A percentile compares a stretch with the other conserved stretches of the same genome.
Conservation (phyloP, 768 basidiomycete genomes). For the Rhodotorula kratochvilovae region DNA sequence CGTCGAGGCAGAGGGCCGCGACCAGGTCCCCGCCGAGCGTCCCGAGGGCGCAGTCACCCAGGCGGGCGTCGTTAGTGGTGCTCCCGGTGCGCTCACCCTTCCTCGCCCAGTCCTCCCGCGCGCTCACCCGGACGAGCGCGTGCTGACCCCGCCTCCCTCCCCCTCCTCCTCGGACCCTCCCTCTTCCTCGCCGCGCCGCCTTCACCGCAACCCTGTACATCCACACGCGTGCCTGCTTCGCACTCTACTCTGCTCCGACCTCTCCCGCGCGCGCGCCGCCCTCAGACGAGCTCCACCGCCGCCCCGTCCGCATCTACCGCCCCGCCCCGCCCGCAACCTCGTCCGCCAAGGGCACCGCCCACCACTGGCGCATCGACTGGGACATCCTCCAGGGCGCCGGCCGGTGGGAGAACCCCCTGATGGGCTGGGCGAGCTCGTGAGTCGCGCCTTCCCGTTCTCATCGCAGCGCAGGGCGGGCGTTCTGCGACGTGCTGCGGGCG, state of each 20-base stretch:
- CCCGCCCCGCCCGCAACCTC: constrained; percentile 86
- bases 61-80: constrained; percentile 37
- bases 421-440: constrained; percentile 94
- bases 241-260: background rate
- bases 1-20: constrained; percentile 11
- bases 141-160: too few species aligned
- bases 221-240: too few species aligned
- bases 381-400: constrained; percentile 83
- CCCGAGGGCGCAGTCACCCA: constrained; percentile 32
- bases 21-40: constrained; percentile 21
- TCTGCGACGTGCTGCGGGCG: too few species aligned
- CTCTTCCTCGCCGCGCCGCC: too few species aligned
- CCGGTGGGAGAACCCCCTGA: constrained; percentile 95
- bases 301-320: constrained; percentile 84
- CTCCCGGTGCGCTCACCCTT: constrained; percentile 19
- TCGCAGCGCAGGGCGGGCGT: too few species aligned
- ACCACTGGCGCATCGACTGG: constrained; percentile 91
- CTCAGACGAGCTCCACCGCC: constrained; percentile 75
- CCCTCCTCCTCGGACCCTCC: background rate
- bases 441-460: constrained; percentile 48
- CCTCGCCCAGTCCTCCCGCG: too few species aligned
- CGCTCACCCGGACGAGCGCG: too few species aligned
- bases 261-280: background rate
- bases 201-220: too few species aligned
- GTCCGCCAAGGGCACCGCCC: constrained; percentile 76